These are phyloP conservation scores for Salix dunnii DNA, from an alignment of 345 rosid species.

Conservation along the genomic window DNA sequence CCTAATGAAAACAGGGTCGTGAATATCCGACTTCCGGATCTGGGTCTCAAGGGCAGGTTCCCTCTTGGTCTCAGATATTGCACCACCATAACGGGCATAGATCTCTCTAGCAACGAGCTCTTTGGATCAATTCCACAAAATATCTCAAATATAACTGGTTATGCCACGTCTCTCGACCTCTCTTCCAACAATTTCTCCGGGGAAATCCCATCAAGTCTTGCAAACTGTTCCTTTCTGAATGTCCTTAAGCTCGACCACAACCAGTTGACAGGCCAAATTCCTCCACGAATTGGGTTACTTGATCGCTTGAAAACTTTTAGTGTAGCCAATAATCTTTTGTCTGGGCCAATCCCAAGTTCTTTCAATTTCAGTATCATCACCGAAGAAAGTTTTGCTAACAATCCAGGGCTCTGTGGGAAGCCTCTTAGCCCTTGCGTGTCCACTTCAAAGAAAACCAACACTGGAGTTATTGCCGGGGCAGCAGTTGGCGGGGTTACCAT, in stretches of 20 bases:
- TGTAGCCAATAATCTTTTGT: slow-evolving; percentile 57
- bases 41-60: slow-evolving; percentile 64
- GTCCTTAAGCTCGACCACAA: slow-evolving; percentile 59
- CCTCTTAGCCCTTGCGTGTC: slow-evolving; percentile 46
- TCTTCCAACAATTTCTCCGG: slow-evolving; percentile 72
- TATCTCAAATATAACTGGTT: slow-evolving; percentile 17
- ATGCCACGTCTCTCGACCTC: slow-evolving; percentile 54
- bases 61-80: slow-evolving; percentile 50
- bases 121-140: slow-evolving; percentile 55
- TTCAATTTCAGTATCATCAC: background rate
- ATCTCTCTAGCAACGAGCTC: slow-evolving; percentile 68
- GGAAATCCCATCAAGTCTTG: slow-evolving; percentile 38
- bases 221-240: slow-evolving; percentile 57
- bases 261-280: slow-evolving; percentile 62
- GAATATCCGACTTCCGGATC: slow-evolving; percentile 57
- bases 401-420: slow-evolving; percentile 57
- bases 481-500: slow-evolving; percentile 62
- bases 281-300: slow-evolving; percentile 43
- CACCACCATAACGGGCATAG: slow-evolving; percentile 55
- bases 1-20: slow-evolving; percentile 79
- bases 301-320: slow-evolving; percentile 46
- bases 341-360: slow-evolving; percentile 51
- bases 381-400: slow-evolving; percentile 37
- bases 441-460: slow-evolving; percentile 22
- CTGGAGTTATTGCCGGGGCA: slow-evolving; percentile 56